Evolutionary conservation across 148 eudicot genomes (phyloP), one percentile per base, ranked within the genome.

Genomic region (Camellia sinensis): DNA sequence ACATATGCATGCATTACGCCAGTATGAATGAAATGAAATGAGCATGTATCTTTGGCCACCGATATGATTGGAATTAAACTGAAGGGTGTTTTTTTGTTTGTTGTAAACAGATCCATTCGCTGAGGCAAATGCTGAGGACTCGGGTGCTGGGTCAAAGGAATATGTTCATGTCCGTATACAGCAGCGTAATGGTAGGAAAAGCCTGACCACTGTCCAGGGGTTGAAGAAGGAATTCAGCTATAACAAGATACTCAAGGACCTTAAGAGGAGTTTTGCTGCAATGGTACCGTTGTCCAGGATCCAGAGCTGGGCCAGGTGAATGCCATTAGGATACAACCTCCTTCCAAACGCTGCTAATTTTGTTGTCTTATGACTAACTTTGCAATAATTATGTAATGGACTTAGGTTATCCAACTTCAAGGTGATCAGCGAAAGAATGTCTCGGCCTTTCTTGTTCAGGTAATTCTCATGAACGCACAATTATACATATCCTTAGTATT

Each of bases 261-360:
- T 84, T 59, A 84, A 84, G 50, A 84, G 79, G 87, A 84, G 72
- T 84, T 81, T 66, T 81, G 87, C 84, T 84, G 87, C 84, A 84
- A 81, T 60, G 87, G 87, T 48, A 84, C 84, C 60, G 84, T 78
- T 52, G 87, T 85, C 29, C 87, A 85, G 69, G 87, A 85, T 62
- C 87, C 84, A 43, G 87, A 85, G 79, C 80, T 85, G 37, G 84
- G 87, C 60, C 84, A 85, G 82, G 84, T 81, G 43, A 81, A 48
- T 48, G 52, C 52, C 56, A 0, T n/a, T 50, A 6, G n/a, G 19
- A 13, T 71, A 21, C 40, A 63, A 52, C 13, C 37, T 29, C 62
- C 48, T 14, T 62, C 69, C 12, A 22, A 6, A 18, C 19, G 13
- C 13, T 14, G 7, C 50, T 50, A 17, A 37, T 66, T 29, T 10